Evolutionary conservation across 108 stramenopile species (phyloP).

Genomic region (Seminavis robusta): DNA sequence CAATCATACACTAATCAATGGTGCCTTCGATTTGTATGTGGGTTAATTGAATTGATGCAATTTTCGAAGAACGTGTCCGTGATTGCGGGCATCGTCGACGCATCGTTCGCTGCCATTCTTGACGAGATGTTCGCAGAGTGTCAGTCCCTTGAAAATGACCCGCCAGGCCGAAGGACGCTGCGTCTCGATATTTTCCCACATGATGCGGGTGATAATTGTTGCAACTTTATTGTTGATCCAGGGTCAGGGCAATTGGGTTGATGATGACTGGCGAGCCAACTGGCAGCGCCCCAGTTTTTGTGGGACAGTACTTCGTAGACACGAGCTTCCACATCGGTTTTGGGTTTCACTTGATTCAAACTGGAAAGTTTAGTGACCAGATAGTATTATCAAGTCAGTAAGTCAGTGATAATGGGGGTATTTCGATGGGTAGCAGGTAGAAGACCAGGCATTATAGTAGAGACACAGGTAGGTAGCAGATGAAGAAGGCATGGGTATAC

Average conservation of each 20-base stretch:
- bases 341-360: slow-evolving; percentile 90
- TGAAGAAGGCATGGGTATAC: background rate
- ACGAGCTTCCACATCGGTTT: slow-evolving; percentile 90
- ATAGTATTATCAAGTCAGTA: too few relatives aligned
- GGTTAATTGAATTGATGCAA: slow-evolving; percentile 93
- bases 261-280: too few relatives aligned
- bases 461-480: too few relatives aligned
- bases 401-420: too few relatives aligned
- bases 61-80: slow-evolving; percentile 68
- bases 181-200: slow-evolving; percentile 86
- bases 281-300: slow-evolving; percentile 98
- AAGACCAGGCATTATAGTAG: too few relatives aligned
- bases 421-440: too few relatives aligned
- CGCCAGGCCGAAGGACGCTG: slow-evolving; percentile 86
- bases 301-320: slow-evolving; percentile 96
- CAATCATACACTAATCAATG: too few relatives aligned
- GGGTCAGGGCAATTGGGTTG: slow-evolving; percentile 90
- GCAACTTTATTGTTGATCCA: slow-evolving; percentile 87
- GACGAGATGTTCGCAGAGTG: slow-evolving; percentile 89
- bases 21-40: too few relatives aligned
- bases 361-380: slow-evolving; percentile 29
- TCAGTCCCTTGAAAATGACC: slow-evolving; percentile 90
- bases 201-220: slow-evolving; percentile 58
- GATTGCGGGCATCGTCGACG: slow-evolving; percentile 94
- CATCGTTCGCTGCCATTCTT: slow-evolving; percentile 96